Evolutionary conservation across 352 stramenopile genomes (phyloP).

Genomic region (Phytophthora pseudosyringae): DNA sequence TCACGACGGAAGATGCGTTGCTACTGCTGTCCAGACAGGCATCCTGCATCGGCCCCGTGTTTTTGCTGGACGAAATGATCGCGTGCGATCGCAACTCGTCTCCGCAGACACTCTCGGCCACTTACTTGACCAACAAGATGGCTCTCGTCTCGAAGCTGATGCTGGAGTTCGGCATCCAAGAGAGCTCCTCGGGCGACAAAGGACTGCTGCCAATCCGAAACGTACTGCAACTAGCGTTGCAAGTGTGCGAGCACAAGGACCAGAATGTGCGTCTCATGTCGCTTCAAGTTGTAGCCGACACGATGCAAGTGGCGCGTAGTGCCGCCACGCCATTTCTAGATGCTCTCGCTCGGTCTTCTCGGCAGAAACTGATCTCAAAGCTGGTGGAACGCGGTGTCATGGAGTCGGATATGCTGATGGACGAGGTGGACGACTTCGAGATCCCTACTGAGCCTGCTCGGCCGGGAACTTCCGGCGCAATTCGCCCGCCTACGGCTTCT

Average conservation of each 20-base stretch:
- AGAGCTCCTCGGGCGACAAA: constrained; percentile 42
- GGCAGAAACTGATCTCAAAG: constrained; percentile 86
- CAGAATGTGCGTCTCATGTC: constrained; percentile 65
- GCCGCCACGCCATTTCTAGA: constrained; percentile 79
- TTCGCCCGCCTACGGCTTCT: constrained; percentile 73
- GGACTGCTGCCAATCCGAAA: constrained; percentile 62
- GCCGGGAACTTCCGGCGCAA: constrained; percentile 57
- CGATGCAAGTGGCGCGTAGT: constrained; percentile 61
- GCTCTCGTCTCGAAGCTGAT: constrained; percentile 74
- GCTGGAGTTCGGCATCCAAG: constrained; percentile 79
- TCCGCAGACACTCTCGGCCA: constrained; percentile 53
- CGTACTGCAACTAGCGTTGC: constrained; percentile 70
- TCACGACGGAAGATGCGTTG: constrained; percentile 77
- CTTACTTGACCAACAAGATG: constrained; percentile 78
- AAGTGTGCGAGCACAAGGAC: constrained; percentile 80
- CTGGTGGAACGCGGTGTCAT: constrained; percentile 75
- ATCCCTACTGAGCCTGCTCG: constrained; percentile 42
- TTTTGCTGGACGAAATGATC: constrained; percentile 82
- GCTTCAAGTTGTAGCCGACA: constrained; percentile 73
- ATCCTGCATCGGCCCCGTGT: constrained; percentile 61
- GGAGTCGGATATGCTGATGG: constrained; percentile 83
- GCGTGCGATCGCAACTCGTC: constrained; percentile 67
- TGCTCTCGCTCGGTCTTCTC: constrained; percentile 58
- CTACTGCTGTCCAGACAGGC: constrained; percentile 71
- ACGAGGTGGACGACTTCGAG: constrained; percentile 87